A percentile compares a stretch with the other conserved stretches of the same genome.
These are phyloP conservation scores for Colletotrichum viniferum DNA, from an alignment of 2,329 filamentous ascomycete species.

Conservation along the genomic window DNA sequence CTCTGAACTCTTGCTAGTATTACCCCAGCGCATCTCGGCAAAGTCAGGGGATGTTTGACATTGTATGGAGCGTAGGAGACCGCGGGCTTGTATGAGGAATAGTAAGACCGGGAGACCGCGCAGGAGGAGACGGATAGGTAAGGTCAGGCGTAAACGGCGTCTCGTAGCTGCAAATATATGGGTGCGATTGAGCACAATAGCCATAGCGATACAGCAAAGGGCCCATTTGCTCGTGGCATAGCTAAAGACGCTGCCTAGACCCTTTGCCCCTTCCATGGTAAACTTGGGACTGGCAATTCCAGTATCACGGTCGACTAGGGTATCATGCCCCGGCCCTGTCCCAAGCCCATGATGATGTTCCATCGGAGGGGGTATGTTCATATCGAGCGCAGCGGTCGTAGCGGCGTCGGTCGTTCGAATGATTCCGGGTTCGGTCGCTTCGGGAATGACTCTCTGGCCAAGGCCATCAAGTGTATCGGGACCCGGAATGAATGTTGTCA, in stretches of 20 bases:
- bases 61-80: slow-evolving; percentile 81
- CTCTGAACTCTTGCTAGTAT: slow-evolving; percentile 65
- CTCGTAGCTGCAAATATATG: slow-evolving; percentile 92
- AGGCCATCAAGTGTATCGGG: slow-evolving; percentile 66
- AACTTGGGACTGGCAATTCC: slow-evolving; percentile 45
- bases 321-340: slow-evolving; percentile 31
- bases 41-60: slow-evolving; percentile 87
- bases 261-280: slow-evolving; percentile 65
- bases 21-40: slow-evolving; percentile 71
- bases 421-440: slow-evolving; percentile 53
- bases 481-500: slow-evolving; percentile 66
- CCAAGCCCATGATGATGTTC: neutral
- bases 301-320: slow-evolving; percentile 43
- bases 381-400: slow-evolving; percentile 42
- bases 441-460: slow-evolving; percentile 64
- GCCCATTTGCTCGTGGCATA: slow-evolving; percentile 95
- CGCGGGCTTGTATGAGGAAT: slow-evolving; percentile 70
- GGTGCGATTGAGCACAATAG: slow-evolving; percentile 87
- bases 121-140: slow-evolving; percentile 72
- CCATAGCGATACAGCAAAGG: slow-evolving; percentile 83
- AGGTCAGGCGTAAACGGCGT: slow-evolving; percentile 76
- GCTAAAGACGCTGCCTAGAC: slow-evolving; percentile 83
- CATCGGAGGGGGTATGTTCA: slow-evolving; percentile 5
- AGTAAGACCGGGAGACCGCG: slow-evolving; percentile 74
- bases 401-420: slow-evolving; percentile 46